Percentiles rank a stretch among this genome's conserved stretches.
Evolutionary conservation across 331 rosid genomes (phyloP).

Genomic region (Acacia pycnantha): DNA sequence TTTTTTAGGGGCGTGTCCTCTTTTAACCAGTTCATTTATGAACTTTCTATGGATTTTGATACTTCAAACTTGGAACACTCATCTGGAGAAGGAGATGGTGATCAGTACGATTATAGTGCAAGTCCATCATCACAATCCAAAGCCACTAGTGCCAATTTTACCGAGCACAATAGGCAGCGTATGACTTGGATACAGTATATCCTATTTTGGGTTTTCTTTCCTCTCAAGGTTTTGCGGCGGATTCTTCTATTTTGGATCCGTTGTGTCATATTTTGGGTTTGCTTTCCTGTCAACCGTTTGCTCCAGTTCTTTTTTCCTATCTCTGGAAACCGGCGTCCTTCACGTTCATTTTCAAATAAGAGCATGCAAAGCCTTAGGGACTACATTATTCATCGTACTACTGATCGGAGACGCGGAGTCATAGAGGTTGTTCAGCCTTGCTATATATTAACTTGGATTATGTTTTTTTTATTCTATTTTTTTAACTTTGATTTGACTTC

Average conservation of each 20-base stretch:
- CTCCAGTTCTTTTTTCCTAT: conserved; percentile 37
- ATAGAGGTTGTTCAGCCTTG: conserved; percentile 62
- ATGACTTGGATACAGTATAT: conserved; percentile 53
- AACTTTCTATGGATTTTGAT: conserved; percentile 87
- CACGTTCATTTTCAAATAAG: conserved; percentile 35
- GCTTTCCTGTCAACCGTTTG: conserved; percentile 55
- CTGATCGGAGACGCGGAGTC: conserved; percentile 91
- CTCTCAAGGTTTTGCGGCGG: conserved; percentile 54
- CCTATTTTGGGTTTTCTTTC: conserved; percentile 59
- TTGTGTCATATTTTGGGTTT: conserved; percentile 51
- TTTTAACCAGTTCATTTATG: conserved; percentile 81
- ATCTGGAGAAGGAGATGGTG: conserved; percentile 68
- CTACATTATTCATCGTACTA: conserved; percentile 66
- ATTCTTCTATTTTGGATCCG: conserved; percentile 51
- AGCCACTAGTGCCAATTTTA: conserved; percentile 46
- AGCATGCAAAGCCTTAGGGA: conserved; percentile 66
- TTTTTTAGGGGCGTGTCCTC: conserved; percentile 78
- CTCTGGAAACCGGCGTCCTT: conserved; percentile 35
- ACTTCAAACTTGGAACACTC: conserved; percentile 61
- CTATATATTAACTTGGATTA: background rate
- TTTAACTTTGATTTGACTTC: background rate
- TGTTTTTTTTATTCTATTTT: background rate
- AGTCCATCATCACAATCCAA: conserved; percentile 71
- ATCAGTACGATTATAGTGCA: conserved; percentile 42
- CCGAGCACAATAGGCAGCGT: conserved; percentile 38